These are phyloP conservation scores for Globisporangium camurandrum DNA, from an alignment of 352 stramenopile species.

Conservation along the genomic window DNA sequence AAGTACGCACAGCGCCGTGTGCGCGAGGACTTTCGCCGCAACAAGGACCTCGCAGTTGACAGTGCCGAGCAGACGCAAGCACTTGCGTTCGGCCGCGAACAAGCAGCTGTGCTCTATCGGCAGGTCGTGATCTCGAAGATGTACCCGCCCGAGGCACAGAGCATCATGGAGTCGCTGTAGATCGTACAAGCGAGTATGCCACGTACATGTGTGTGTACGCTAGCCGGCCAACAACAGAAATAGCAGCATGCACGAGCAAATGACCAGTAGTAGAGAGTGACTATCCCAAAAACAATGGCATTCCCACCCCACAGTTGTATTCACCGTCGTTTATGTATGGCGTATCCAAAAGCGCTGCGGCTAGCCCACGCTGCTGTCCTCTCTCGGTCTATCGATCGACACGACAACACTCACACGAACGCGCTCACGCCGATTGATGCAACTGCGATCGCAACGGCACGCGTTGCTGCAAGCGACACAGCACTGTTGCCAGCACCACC, in stretches of 20 bases:
- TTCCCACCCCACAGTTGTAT: too few relatives aligned
- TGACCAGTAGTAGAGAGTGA: too few relatives aligned
- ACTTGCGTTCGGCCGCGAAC: constrained; percentile 31
- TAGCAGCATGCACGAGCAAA: too few relatives aligned
- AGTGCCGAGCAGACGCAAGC: constrained; percentile 46
- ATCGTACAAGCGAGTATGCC: constrained; percentile 17
- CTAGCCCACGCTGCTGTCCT: too few relatives aligned
- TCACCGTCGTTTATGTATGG: too few relatives aligned
- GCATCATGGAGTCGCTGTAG: constrained; percentile 49
- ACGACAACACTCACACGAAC: too few relatives aligned
- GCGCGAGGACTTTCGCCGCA: constrained; percentile 69
- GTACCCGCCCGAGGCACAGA: constrained; percentile 55
- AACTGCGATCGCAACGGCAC: constrained; percentile 7
- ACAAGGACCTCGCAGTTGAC: constrained; percentile 33
- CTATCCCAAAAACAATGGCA: too few relatives aligned
- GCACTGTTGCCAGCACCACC: background rate
- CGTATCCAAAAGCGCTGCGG: too few relatives aligned
- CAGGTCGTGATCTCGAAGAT: constrained; percentile 62
- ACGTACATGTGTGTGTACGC: too few relatives aligned
- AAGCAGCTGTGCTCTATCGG: constrained; percentile 48
- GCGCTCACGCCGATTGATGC: too few relatives aligned
- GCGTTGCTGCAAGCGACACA: background rate
- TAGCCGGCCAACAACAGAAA: too few relatives aligned
- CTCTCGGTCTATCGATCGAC: too few relatives aligned
- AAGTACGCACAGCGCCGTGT: constrained; percentile 56